Evolutionary conservation across 805 yeast genomes (phyloP).

Genomic region (Candida coleopterorum): DNA sequence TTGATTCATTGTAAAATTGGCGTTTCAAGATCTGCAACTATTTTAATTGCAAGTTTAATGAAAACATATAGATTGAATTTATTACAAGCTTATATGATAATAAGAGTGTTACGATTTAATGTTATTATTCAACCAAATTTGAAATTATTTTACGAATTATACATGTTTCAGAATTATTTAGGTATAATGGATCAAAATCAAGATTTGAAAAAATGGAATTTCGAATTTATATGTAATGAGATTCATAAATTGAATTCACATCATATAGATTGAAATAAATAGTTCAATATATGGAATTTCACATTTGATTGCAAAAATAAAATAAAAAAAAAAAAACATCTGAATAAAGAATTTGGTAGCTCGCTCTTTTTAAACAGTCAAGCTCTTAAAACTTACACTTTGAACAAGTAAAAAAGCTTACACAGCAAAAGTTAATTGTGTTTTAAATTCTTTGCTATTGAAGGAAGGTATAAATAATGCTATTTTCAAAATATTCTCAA

Average conservation of each 20-base stretch:
- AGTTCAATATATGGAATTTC: no score
- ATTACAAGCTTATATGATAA: constrained; percentile 31
- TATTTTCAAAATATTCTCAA: no score
- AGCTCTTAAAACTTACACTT: no score
- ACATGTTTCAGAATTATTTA: constrained; percentile 22
- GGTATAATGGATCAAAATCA: constrained; percentile 9
- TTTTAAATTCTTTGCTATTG: no score
- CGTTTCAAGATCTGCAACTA: constrained; percentile 39
- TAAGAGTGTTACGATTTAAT: constrained; percentile 35
- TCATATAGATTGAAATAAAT: constrained; percentile 14
- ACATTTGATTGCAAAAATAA: no score
- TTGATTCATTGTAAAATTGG: constrained; percentile 39
- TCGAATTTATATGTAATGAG: constrained; percentile 28
- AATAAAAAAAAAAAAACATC: no score
- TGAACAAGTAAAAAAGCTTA: no score
- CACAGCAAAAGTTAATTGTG: no score
- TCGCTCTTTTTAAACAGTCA: no score
- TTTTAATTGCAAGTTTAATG: constrained; percentile 37
- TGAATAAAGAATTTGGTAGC: no score
- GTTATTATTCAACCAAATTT: constrained; percentile 40
- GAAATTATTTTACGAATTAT: constrained; percentile 34
- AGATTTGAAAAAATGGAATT: constrained; percentile 14
- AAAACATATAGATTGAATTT: constrained; percentile 24
- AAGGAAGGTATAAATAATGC: no score
- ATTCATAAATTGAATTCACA: constrained; percentile 23